Base-by-base conservation (phyloP, 1,284 basidiomycete species). In the Malassezia psittaci region DNA sequence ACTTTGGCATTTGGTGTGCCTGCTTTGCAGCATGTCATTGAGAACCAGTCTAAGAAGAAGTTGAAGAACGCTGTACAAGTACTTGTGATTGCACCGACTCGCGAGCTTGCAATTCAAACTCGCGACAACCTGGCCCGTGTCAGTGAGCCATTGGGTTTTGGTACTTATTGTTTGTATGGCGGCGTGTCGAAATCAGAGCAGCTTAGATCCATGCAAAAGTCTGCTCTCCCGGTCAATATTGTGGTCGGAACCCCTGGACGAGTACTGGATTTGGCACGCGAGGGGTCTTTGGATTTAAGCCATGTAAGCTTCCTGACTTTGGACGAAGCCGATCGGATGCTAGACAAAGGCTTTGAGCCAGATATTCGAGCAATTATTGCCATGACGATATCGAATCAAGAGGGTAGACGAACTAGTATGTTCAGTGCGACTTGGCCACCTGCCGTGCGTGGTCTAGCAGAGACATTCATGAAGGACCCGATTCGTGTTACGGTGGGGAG, bases 361-460 rank as follows among this genome's bases (percentile, higher is more conserved):
- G 94, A 98, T 75, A 96, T 98, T 63, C 81, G 90, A 47, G 82
- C 82, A 54, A 98, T 99, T 69, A 91, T 98, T 60, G 84, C 83
- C 8, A 80, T 83, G 66, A 76, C 72, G 63, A 85, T 85, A 32
- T 85, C 85, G 64, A 60, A 66, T 50, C 63, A 68, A 39, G 57
- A 71, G 21, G 69, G 68, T 2, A 62, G 76, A 43, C 71, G 75
- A 60, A 78, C 77, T 5, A 73, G 69, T 57, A 78, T 78, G 77
- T 78, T 96, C 78, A 94, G 90, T 55, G 93, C 93, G 6, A 99
- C 93, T 3, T 99, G 93, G 93, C 93, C 93, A 0, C 89, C 93
- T 62, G 85, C 87, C 2, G 91, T 99, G n/a, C 82, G 93, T 56
- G 81, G 86, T 57, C 80, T 99, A n/a, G 94, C 94, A 0, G 82